Evolutionary conservation across 352 stramenopile genomes (phyloP).

Genomic region (Phytophthora melonis): DNA sequence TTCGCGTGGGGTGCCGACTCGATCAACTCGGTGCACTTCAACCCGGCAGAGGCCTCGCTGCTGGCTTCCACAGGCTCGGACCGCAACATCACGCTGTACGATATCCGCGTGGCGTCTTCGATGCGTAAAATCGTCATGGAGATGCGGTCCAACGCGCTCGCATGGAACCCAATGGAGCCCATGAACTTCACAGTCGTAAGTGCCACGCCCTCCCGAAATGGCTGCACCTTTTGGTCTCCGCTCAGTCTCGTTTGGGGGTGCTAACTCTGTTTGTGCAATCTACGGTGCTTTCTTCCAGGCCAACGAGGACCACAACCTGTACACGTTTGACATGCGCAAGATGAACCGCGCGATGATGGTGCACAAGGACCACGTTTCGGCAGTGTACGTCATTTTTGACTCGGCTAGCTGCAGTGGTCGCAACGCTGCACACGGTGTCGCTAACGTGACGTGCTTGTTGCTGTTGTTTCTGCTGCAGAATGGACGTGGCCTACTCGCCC

Average conservation of each 20-base stretch:
- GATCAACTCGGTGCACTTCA: constrained; percentile 95
- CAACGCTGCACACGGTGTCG: constrained; percentile 6
- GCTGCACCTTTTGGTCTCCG: constrained; percentile 5
- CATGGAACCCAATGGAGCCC: constrained; percentile 99
- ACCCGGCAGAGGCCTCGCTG: constrained; percentile 96
- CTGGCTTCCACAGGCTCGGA: constrained; percentile 97
- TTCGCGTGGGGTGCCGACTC: constrained; percentile 96
- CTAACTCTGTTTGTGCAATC: constrained; percentile 19
- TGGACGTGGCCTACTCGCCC: constrained; percentile 97
- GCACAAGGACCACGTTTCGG: constrained; percentile 98
- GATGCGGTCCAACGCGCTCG: constrained; percentile 98
- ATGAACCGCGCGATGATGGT: constrained; percentile 94
- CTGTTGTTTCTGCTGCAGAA: constrained; percentile 50
- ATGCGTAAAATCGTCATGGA: constrained; percentile 97
- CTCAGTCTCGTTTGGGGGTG: constrained; percentile 11
- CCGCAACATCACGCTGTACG: constrained; percentile 93
- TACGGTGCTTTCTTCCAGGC: constrained; percentile 57
- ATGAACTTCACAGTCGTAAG: constrained; percentile 98
- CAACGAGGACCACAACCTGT: constrained; percentile 99
- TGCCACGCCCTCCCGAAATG: constrained; percentile 19
- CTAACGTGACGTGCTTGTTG: constrained; percentile 30
- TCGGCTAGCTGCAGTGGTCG: constrained; percentile 8
- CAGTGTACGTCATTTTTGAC: constrained; percentile 84
- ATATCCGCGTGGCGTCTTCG: constrained; percentile 90
- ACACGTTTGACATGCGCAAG: constrained; percentile 99